Base-by-base conservation (phyloP, 208 protist species). In the Naegleria lovaniensis region DNA sequence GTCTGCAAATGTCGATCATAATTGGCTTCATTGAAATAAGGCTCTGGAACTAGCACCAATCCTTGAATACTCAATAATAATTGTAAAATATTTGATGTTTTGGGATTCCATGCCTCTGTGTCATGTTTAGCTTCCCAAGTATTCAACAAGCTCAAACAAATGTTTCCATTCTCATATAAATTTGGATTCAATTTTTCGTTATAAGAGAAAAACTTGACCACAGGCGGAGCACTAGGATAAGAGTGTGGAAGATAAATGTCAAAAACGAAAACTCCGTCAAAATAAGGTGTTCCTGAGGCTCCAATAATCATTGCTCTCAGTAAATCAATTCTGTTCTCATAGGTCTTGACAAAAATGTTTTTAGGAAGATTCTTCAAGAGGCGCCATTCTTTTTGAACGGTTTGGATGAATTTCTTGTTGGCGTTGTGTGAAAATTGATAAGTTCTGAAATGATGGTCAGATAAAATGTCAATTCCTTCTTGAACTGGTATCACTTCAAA, bases 21-120 rank as follows among this genome's bases (percentile, higher is more conserved):
- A 13, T 95, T 95, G 4, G 96, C 95, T 93, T 97, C 96, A 88
- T 96, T 96, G 91, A 95, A 97, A 92, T 93, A 97, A 0, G 96
- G 96, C 51, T 96, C 91, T 3, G 92, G 90, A 5, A 97, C 95
- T 22, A 97, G 52, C 39, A 97, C 96, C 16, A 97, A 91, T 22
- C 93, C 94, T 93, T 97, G 96, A 48, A 97, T 96, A 1, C 94
- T 95, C 48, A 97, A 88, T n/a, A 96, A 85, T 0, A 93, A 51
- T 90, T 94, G 92, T 36, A 86, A 43, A 22, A 86, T 33, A n/a
- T 86, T 86, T 22, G 39, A 51, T 0, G 39, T 86, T 22, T 19
- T 43, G 5, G 83, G 83, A 25, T 33, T 43, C 83, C 83, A 86
- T 25, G 15, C 11, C 29, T 86, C 83, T 11, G 7, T 6, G 25